Base-by-base conservation (phyloP, 108 stramenopile species). In the Nitzschia putrida region DNA sequence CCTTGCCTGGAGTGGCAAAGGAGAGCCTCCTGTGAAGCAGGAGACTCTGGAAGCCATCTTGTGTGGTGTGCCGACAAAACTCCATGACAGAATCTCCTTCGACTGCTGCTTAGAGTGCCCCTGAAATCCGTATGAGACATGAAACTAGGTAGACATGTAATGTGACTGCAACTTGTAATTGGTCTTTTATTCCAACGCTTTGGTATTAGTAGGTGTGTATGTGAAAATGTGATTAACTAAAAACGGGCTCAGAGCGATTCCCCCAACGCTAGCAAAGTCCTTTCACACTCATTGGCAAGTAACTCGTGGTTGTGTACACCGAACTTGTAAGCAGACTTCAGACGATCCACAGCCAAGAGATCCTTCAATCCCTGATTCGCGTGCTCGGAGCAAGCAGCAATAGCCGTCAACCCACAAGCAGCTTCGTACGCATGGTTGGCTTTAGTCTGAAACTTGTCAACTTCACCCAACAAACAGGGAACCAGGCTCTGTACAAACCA, bases 401-500 rank as follows among this genome's bases (percentile, higher is more conserved):
- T 56, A 16, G 65, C 70, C 11, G 63, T 64, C 41, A 92, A 55
- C 40, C 87, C 80, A 26, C 80, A 68, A 14, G 76, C 67, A n/a
- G 91, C 91, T 40, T 76, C 77, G 49, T 76, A 84, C 11, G 91
- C 88, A 54, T 85, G 80, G 69, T 81, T 80, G n/a, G 88, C 82
- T 41, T 68, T 57, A 7, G 39, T 56, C 24, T 64, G 71, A 43
- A 85, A 85, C 25, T 40, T 53, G 29, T 67, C 80, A 18, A 92
- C 61, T 39, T 88, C 80, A 9, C 68, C 74, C 29, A 89, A 41
- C 24, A 89, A 72, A 11, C 53, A 53, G 11, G 84, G 88, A 61
- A 92, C 73, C 20, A 92, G 66, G 42, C 68, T 71, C 37, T 81
- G 76, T 10, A 49, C 57, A 64, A 86, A 89, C 91, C 91, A 92